phyloP scores from a whole-genome alignment of 2,329 filamentous ascomycete genomes.

The Neoscytalidium dimidiatum region DNA sequence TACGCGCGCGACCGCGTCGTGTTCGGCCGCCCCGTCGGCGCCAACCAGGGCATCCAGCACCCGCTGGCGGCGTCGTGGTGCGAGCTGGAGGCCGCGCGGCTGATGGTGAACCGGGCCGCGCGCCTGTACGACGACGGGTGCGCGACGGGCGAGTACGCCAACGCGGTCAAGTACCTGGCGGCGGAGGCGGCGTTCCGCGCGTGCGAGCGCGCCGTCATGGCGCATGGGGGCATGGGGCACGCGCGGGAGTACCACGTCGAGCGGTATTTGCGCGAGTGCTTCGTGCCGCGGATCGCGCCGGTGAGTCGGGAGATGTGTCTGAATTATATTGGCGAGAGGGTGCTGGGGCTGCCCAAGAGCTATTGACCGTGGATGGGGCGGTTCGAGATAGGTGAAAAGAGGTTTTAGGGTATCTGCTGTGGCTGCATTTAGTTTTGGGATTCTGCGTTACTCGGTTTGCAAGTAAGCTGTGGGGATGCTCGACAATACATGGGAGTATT shows the following conservation, averaged over 20 bases:
- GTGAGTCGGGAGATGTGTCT: constrained; percentile 72
- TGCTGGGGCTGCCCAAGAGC: constrained; percentile 64
- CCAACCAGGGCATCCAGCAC: constrained; percentile 62
- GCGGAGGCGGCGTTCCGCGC: constrained; percentile 61
- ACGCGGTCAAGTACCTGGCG: constrained; percentile 59
- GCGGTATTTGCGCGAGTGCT: constrained; percentile 59
- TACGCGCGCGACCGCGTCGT: constrained; percentile 55
- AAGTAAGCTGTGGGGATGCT: no score
- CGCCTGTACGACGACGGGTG: constrained; percentile 59
- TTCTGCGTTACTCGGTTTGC: no score
- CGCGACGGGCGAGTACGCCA: constrained; percentile 56
- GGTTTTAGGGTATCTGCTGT: no score
- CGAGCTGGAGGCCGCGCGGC: constrained; percentile 62
- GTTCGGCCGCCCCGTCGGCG: constrained; percentile 59
- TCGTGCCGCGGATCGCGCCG: constrained; percentile 62
- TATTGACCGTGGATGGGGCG: no score
- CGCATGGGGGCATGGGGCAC: constrained; percentile 65
- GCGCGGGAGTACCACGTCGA: constrained; percentile 65
- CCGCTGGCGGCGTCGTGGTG: constrained; percentile 61
- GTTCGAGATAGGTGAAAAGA: no score
- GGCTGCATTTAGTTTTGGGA: no score
- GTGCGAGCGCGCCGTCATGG: constrained; percentile 57
- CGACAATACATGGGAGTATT: no score
- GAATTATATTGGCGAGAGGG: constrained; percentile 71
- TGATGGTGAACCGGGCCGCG: constrained; percentile 63